Percentiles rank a stretch among this genome's conserved stretches.
Conservation (phyloP, 73 alveolate species). For the Tetrahymena thermophila region DNA sequence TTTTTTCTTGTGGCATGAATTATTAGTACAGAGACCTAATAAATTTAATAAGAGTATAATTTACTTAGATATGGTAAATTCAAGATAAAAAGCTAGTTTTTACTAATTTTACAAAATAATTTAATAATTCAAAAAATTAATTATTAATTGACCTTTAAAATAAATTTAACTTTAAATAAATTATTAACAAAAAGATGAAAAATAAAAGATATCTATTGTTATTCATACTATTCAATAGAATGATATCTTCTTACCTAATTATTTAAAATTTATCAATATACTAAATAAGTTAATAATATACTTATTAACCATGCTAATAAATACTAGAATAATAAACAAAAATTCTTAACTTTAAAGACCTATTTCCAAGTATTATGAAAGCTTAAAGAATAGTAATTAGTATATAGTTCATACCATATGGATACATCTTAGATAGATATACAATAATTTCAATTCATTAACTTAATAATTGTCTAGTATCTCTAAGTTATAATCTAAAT, state of each 20-base stretch:
- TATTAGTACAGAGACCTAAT: no score
- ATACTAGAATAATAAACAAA: background rate
- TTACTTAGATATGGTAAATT: no score
- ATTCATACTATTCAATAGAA: background rate
- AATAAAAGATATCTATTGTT: no score
- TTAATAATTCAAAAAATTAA: no score
- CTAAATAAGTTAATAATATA: no score
- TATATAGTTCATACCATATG: background rate
- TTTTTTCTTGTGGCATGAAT: no score
- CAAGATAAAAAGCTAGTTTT: no score
- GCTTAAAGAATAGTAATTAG: background rate
- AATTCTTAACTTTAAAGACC: background rate
- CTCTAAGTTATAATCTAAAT: background rate
- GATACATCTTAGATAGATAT: background rate
- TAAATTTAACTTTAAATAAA: no score
- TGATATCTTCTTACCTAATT: background rate
- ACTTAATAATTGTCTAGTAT: background rate
- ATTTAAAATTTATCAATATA: no score
- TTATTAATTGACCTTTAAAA: no score
- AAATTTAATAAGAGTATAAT: no score
- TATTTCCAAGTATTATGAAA: background rate
- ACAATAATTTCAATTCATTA: background rate
- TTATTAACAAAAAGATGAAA: background rate
- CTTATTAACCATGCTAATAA: background rate
- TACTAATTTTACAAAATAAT: no score